Conservation (phyloP, 257 asterid genomes). For the Dorcoceras hygrometricum region DNA sequence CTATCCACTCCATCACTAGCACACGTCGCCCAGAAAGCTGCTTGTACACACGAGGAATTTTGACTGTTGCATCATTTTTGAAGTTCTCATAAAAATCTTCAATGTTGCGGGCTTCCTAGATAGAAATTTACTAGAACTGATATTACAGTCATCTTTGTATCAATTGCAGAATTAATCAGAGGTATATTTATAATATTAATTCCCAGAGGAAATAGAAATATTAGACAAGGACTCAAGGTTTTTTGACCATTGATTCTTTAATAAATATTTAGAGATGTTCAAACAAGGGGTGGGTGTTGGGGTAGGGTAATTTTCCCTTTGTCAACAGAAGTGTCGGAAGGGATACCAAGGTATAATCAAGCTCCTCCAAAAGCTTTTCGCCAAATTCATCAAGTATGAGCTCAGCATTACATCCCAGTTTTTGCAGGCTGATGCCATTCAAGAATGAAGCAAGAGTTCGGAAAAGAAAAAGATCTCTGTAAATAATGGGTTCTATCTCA, state of each 20-base stretch:
- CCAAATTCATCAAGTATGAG: conserved; percentile 98
- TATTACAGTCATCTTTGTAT: conserved; percentile 7
- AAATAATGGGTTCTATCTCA: conserved; percentile 92
- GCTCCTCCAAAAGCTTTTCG: conserved; percentile 98
- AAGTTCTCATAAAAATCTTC: conserved; percentile 98
- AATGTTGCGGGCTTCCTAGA: conserved; percentile 93
- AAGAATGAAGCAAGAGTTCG: conserved; percentile 97
- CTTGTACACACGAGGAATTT: conserved; percentile 86
- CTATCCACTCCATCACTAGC: conserved; percentile 99
- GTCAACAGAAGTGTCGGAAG: conserved; percentile 23
- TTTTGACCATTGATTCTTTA: not conserved
- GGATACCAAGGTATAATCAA: conserved; percentile 87
- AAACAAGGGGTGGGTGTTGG: not conserved
- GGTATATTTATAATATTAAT: conserved; percentile 4
- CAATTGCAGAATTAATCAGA: not conserved
- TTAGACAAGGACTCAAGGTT: not conserved
- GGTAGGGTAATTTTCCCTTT: not conserved
- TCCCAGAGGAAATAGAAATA: too few relatives aligned
- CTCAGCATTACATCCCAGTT: conserved; percentile 95
- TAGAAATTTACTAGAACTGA: too few relatives aligned
- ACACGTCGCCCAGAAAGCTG: conserved; percentile 89
- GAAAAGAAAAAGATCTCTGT: conserved; percentile 93
- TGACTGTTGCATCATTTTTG: conserved; percentile 91
- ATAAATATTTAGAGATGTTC: not conserved
- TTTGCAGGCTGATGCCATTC: conserved; percentile 92